Conservation (phyloP, 495 filamentous ascomycete genomes). For the Opeltia flavorubescens region DNA sequence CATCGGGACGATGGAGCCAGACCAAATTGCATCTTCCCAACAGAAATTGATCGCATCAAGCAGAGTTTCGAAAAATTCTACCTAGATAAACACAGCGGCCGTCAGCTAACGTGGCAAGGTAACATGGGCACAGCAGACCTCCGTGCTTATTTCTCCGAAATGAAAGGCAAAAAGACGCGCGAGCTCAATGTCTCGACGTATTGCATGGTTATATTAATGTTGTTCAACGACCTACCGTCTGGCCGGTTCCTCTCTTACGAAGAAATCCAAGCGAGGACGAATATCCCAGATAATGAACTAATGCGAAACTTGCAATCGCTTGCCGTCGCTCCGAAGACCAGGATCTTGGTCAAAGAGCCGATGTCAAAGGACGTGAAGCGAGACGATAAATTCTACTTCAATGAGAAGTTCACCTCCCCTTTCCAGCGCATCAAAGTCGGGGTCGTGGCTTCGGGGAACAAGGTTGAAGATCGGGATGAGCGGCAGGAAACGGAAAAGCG, state of each 20-base stretch:
- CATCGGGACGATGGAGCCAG: constrained; percentile 35
- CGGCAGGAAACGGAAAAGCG: constrained; percentile 76
- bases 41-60: constrained; percentile 60
- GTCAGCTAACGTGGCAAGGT: constrained; percentile 73
- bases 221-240: constrained; percentile 69
- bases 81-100: constrained; percentile 69
- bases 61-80: constrained; percentile 87
- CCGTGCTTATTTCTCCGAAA: constrained; percentile 61
- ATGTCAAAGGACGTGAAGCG: constrained; percentile 68
- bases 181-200: constrained; percentile 90
- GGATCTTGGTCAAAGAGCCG: constrained; percentile 70
- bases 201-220: constrained; percentile 74
- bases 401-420: constrained; percentile 67
- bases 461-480: constrained; percentile 74
- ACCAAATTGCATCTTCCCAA: constrained; percentile 51
- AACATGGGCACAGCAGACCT: constrained; percentile 80
- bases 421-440: constrained; percentile 78
- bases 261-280: constrained; percentile 71
- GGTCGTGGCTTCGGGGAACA: constrained; percentile 54
- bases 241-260: constrained; percentile 59
- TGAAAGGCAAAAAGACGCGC: constrained; percentile 56
- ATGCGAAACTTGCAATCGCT: constrained; percentile 72
- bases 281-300: constrained; percentile 68
- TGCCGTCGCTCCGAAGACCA: constrained; percentile 70
- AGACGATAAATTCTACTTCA: constrained; percentile 73